A percentile compares a stretch with the other conserved stretches of the same genome.
phyloP scores from a whole-genome alignment of 441 rosid species.

The Erysimum pusillum region DNA sequence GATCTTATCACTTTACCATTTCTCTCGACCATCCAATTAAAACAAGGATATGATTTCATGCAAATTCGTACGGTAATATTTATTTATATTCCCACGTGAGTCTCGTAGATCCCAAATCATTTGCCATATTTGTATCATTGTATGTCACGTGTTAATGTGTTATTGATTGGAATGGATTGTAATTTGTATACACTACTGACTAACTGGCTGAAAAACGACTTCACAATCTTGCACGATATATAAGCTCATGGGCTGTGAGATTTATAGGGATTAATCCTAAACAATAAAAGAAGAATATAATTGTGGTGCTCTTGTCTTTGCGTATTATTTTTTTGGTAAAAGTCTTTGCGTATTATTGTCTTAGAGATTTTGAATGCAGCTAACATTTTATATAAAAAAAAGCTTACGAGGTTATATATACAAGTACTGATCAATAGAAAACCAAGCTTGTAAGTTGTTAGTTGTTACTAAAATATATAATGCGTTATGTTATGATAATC shows the following conservation, averaged over 20 bases:
- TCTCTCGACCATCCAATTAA: constrained; percentile 45
- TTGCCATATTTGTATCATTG: constrained; percentile 36
- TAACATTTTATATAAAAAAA: neutral
- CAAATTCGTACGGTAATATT: constrained; percentile 40
- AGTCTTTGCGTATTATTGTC: neutral
- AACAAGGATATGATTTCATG: constrained; percentile 40
- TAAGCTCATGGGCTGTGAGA: neutral
- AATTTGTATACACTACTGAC: neutral
- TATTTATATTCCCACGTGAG: constrained; percentile 39
- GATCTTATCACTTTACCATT: constrained; percentile 35
- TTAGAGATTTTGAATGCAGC: neutral
- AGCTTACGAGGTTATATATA: neutral
- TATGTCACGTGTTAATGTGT: constrained; percentile 41
- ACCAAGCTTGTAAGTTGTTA: constrained; percentile 10
- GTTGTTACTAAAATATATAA: neutral
- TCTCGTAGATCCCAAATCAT: constrained; percentile 31
- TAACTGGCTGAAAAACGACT: constrained; percentile 3
- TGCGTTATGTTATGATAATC: neutral
- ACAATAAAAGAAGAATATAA: too few relatives aligned
- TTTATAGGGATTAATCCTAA: too few relatives aligned
- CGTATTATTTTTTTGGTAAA: too few relatives aligned
- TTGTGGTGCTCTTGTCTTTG: constrained; percentile 3
- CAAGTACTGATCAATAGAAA: neutral
- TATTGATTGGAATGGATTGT: constrained; percentile 9
- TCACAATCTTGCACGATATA: constrained; percentile 17